Evolutionary conservation across 108 stramenopile species (phyloP).

Genomic region (Skeletonema potamos): DNA sequence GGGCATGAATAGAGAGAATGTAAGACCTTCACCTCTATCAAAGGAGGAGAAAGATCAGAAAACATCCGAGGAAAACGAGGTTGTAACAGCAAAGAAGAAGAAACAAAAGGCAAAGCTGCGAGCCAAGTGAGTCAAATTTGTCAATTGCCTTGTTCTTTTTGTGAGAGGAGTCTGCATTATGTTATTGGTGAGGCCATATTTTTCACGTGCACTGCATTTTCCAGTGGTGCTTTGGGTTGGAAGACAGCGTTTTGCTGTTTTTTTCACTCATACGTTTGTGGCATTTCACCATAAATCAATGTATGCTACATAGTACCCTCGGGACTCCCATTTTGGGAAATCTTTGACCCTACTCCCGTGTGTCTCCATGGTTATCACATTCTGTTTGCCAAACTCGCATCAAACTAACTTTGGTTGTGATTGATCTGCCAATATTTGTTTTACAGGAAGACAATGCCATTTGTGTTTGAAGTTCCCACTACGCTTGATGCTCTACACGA

Average conservation of each 20-base stretch:
- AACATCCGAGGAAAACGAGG: constrained; percentile 35
- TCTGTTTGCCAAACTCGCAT: constrained; percentile 17
- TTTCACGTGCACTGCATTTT: constrained; percentile 22
- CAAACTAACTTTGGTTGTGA: neutral
- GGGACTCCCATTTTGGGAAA: constrained; percentile 18
- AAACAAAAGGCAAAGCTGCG: constrained; percentile 69
- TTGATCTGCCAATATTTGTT: neutral
- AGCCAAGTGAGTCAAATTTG: constrained; percentile 66
- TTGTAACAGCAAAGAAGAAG: constrained; percentile 48
- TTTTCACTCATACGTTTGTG: constrained; percentile 41
- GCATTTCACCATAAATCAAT: constrained; percentile 39
- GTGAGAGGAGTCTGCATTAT: neutral
- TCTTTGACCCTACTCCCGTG: constrained; percentile 50
- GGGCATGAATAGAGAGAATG: constrained; percentile 62
- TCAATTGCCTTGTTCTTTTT: neutral
- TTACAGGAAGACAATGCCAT: constrained; percentile 81
- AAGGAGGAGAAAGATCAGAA: constrained; percentile 58
- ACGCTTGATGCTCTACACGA: constrained; percentile 88
- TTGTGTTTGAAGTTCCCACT: constrained; percentile 89
- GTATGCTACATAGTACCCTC: constrained; percentile 81
- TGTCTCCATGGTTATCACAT: constrained; percentile 89
- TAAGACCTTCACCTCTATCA: constrained; percentile 48
- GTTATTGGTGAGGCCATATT: constrained; percentile 19
- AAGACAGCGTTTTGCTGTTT: constrained; percentile 53
- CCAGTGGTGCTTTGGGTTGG: constrained; percentile 37